Base-by-base conservation (phyloP, 75 land plant genomes). In the Selaginella moellendorffii region DNA sequence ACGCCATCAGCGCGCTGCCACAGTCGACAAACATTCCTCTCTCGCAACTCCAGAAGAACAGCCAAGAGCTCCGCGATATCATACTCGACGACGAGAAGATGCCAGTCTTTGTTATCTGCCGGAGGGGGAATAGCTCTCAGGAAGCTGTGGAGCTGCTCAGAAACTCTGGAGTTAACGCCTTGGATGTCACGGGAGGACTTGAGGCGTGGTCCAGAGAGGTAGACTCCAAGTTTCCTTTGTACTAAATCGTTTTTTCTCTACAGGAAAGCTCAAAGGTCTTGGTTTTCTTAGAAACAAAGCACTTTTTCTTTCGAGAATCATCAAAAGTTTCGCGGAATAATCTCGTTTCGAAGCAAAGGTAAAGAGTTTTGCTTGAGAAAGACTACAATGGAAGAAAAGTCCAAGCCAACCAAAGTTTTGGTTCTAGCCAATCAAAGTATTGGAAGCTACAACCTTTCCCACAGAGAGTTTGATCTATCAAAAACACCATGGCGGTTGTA, bases 101-200 rank as follows among this genome's bases (percentile, higher is more conserved):
- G 10, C 74, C 62, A 20, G 60, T 93, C 9, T 90, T 83, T 73
- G 88, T 95, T 20, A 53, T 95, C 1, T 95, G 99, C 51, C 75
- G 99, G 68, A 80, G 99, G 74, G 99, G 99, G 19, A 95, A 95
- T 67, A 87, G 89, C 66, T 95, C 99, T 18, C 99, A 95, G 65
- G 74, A 72, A 63, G 99, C 99, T 62, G 99, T 95, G 51, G 61
- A 95, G 52, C 53, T 54, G 26, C 84, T 95, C 26, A 73, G 77
- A 30, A 70, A 74, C 21, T 65, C 67, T 65, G 99, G 99, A 2
- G 80, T 73, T 29, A 31, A 59, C 31, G 96, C 83, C 5, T 74
- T 60, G 62, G 97, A 90, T 67, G 80, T 95, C n/a, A 70, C 80
- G 56, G 99, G 99, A 0, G 99, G 99, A 0, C 52, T 95, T 52